Evolutionary conservation across 495 filamentous ascomycete species (phyloP), one percentile per base, ranked within the genome.

Genomic region (Choiromyces venosus): DNA sequence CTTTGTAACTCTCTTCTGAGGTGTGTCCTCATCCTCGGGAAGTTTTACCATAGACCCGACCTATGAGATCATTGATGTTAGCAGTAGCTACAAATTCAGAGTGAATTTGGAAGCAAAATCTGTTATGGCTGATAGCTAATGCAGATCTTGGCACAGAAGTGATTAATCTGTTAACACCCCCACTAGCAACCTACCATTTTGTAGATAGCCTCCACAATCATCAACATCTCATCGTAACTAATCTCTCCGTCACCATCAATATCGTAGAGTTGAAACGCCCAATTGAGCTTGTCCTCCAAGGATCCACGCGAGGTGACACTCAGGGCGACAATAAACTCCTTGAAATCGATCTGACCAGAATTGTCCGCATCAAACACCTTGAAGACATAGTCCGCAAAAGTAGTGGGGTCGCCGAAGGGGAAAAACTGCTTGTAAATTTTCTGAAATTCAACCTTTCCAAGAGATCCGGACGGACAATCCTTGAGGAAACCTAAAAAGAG

Each of bases 391-490:
- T 99, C 94, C 77, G 95, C 95, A 80, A 99, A 99, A 0, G 91
- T 93, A 0, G 93, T 94, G 1, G 95, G 95, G 82, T 99, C 95
- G 71, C 95, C 95, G 81, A 98, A 99, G 35, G 95, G 95, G 81
- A 99, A 99, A 88, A 99, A 99, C 84, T 98, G 95, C 69, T 93
- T 92, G 83, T 99, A 99, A 79, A 99, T 98, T 84, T 98, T 97
- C 85, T 98, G 95, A 83, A 99, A 99, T 81, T 99, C 95, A 78
- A 94, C 89, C 83, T 98, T 99, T 72, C 92, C 96, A 83, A 99
- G 89, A 85, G 92, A 97, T 80, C 95, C 95, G 12, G 92, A 92
- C 0, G 95, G 95, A 85, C 95, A 99, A 83, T 99, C 95, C 84
- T 99, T 98, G 37, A 97, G 87, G 84, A 99, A 99, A 66, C 95